Evolutionary conservation across 2,329 filamentous ascomycete genomes (phyloP), one percentile per base, ranked within the genome.

Genomic region (Didymella arachidicola): DNA sequence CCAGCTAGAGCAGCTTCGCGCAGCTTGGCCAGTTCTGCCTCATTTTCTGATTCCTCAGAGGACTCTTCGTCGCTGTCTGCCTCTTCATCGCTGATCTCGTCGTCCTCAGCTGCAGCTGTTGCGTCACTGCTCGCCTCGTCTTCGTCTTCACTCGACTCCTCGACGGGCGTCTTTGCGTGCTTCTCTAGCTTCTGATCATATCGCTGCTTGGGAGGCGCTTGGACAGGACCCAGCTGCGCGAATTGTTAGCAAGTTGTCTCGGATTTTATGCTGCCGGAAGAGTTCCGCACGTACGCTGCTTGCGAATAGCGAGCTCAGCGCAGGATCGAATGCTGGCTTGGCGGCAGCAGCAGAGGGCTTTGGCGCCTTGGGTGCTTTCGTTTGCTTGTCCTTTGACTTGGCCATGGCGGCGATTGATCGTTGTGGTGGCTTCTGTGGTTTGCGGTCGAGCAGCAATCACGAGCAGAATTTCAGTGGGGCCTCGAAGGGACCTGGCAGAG

Each of bases 271-370:
- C 26, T n/a, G 10, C n/a, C 44, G 42, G 52, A 56, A 44, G 27
- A 44, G 34, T 41, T 44, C 44, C 49, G 53, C 55, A 65, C 74
- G 61, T 62, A 79, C 77, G 64, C 74, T 79, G 61, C 69, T 72
- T 22, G 81, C 77, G 69, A 83, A 83, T 46, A 83, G 72, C 51
- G 79, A 81, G n/a, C 79, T 78, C 30, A 83, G 64, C 36, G 68
- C 69, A 18, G 79, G 77, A 60, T 83, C 79, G 49, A 82, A 69
- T 42, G 73, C 70, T 30, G 75, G 76, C 26, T 77, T 72, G 61
- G 70, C 53, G 27, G 66, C 56, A n/a, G 59, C 36, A 42, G 71
- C 62, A 53, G 74, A 62, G n/a, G 68, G 26, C 38, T 61, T 68
- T 41, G 51, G 47, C 25, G 55, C 38, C n/a, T 50, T 59, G 11